phyloP scores from a whole-genome alignment of 257 asterid species.

The Fraxinus americana region DNA sequence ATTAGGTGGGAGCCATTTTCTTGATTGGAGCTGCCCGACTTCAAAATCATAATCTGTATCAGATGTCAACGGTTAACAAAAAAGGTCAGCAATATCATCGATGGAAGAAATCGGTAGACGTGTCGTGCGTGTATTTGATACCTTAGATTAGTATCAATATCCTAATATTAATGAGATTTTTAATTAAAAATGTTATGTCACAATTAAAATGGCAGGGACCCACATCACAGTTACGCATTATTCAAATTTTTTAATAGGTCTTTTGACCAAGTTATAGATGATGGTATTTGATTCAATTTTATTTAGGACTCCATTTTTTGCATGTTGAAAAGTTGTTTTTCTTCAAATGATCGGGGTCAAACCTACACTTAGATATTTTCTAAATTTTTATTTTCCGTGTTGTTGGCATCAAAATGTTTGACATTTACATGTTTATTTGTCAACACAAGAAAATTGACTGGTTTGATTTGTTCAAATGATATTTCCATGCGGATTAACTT shows the following conservation, averaged over 20 bases:
- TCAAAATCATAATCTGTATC: neutral
- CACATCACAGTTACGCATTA: too few species aligned
- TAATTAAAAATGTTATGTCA: too few species aligned
- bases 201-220: too few species aligned
- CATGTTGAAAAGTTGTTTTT: too few species aligned
- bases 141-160: neutral
- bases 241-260: too few species aligned
- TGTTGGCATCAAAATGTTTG: constrained; percentile 21
- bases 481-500: neutral
- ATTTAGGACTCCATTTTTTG: too few species aligned
- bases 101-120: neutral
- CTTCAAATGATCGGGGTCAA: too few species aligned
- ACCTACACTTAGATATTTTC: neutral
- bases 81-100: neutral
- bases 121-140: constrained; percentile 1
- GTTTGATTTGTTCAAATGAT: neutral
- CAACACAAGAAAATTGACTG: neutral
- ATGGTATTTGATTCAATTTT: too few species aligned
- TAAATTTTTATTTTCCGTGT: neutral
- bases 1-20: neutral
- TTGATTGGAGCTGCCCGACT: neutral
- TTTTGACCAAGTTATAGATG: too few species aligned
- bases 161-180: too few species aligned
- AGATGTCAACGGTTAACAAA: neutral
- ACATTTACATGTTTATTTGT: constrained; percentile 10